Evolutionary conservation across 805 yeast genomes (phyloP), one percentile per base, ranked within the genome.

Genomic region (Metschnikowia anglica): DNA sequence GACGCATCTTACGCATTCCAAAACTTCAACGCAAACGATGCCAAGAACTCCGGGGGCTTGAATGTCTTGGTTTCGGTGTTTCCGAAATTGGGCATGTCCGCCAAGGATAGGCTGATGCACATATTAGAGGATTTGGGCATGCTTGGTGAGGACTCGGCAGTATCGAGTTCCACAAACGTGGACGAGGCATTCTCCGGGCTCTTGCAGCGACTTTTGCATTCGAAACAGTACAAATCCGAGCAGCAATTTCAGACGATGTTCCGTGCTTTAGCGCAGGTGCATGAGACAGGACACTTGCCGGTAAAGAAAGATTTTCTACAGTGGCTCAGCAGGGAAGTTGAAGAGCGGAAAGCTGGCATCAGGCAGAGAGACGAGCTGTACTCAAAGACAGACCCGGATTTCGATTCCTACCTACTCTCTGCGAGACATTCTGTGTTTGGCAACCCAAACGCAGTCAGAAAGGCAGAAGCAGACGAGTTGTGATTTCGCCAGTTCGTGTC

Each of bases 341-440:
- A 54, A 29, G 35, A 36, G 13, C 47, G 64, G 17, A 56, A 55
- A 31, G 25, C 37, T 18, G 59, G 55, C 8, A 25, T 52, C 15
- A 53, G 33, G 28, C 48, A 53, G 43, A 61, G 69, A 46, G 66
- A 63, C 38, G 61, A 62, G 24, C 52, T 65, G 63, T 50, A 58
- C 35, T 41, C 63, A 1, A 52, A 41, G 2, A 46, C 55, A 2
- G 75, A 75, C 43, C 51, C 60, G 21, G 71, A 66, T 23, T 63
- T 80, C 46, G 66, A 59, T 49, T 54, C 44, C 12, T 55, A 63
- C 48, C 49, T 68, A 58, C 41, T 63, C 24, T 53, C 53, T n/a
- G 66, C 68, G 12, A 75, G 95, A 54, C 91, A 87, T 58, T 58
- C 65, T 17, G 77, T 83, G 1, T 88, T 88, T 65, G 96, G 96